Base-by-base conservation (phyloP, 139 green algal genomes). In the Picochlorum sp. region DNA sequence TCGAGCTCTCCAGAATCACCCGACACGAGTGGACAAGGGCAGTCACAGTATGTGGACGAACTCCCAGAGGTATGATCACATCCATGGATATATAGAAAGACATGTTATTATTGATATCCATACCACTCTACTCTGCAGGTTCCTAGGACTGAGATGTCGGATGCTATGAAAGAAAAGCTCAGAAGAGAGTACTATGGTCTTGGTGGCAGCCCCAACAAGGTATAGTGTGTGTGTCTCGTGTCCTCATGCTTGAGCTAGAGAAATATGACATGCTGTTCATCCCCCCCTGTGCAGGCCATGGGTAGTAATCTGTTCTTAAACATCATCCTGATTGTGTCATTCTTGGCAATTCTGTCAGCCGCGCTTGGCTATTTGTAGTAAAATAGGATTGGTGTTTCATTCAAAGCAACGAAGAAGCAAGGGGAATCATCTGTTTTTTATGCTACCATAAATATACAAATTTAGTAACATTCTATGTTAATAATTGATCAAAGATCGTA, bases 141-240 rank as follows among this genome's bases (percentile, higher is more conserved):
- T 37, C 65, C 65, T n/a, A 51, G 55, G 18, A 65, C 16, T 14
- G 55, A 65, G 13, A 15, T 77, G 59, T 57, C 24, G 18, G 10
- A 37, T 3, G 71, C 62, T 24, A 73, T 73, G 71, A 73, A 73
- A 49, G 65, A 41, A 47, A 62, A 60, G 37, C 38, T 77, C 45
- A 28, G 26, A 18, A 15, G 4, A 0, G 71, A 77, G 50, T 73
- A 73, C 65, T 52, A 60, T 41, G 26, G 28, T 18, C 65, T 77
- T 13, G 71, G 71, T 21, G 71, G 71, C n/a, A 47, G 58, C 2
- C 65, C 71, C 10, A 77, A 77, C 71, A 64, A 21, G 45, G 34
- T 41, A 41, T 41, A 1, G 28, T 30, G 28, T 30, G 26, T 28
- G 28, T 30, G 28, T 30, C 28, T 30, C 0, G 28, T 30, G 4